Evolutionary conservation across 257 asterid genomes (phyloP).

Genomic region (Mentha longifolia): DNA sequence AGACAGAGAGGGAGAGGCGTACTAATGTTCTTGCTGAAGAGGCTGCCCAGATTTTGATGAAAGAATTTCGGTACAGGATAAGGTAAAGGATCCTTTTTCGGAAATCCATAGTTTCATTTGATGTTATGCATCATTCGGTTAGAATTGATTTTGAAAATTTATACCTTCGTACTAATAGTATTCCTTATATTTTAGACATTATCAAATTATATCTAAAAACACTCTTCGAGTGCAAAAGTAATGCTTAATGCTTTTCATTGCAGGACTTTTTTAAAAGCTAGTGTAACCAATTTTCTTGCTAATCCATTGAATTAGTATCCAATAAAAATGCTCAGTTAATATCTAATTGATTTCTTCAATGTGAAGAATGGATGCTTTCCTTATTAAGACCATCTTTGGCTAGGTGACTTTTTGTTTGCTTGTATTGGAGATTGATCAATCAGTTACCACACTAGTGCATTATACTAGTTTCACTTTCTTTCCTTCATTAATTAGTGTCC

Average conservation of each 20-base stretch:
- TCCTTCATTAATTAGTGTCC: not conserved
- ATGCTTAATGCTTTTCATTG: not conserved
- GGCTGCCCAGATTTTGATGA: slow-evolving; percentile 79
- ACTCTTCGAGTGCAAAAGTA: not conserved
- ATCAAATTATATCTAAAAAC: not conserved
- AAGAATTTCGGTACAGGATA: slow-evolving; percentile 70
- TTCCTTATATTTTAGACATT: not conserved
- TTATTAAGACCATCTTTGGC: not conserved
- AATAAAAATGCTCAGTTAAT: not conserved
- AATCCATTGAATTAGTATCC: not conserved
- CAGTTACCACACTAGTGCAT: not conserved
- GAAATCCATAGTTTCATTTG: not conserved
- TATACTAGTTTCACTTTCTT: not conserved
- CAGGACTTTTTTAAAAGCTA: not conserved
- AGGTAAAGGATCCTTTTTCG: slow-evolving; percentile 52
- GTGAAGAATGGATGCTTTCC: not conserved
- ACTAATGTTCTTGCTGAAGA: slow-evolving; percentile 60
- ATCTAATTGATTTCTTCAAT: not conserved
- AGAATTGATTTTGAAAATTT: not conserved
- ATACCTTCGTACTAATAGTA: too few relatives aligned
- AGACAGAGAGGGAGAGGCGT: slow-evolving; percentile 65
- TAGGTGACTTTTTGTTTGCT: not conserved
- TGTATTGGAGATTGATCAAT: slow-evolving; percentile 13
- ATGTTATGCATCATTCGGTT: not conserved
- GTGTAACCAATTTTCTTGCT: not conserved